Percentiles rank a stretch among this genome's conserved stretches.
Evolutionary conservation across 208 protist species (phyloP).

Genomic region (Wallacemonas rigidus): DNA sequence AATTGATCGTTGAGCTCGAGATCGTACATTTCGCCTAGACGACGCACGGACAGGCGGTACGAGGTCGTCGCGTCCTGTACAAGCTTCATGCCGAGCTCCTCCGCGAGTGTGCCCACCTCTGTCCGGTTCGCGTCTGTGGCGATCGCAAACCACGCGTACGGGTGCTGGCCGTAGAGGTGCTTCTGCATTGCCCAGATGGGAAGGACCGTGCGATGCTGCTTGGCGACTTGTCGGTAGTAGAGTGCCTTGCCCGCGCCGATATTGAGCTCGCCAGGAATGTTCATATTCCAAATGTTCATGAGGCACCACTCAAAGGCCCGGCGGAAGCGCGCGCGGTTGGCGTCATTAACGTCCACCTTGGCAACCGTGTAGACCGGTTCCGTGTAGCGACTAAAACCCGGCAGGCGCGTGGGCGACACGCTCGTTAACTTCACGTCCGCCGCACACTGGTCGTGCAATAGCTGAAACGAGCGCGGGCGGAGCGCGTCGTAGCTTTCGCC

Average conservation of each 20-base stretch:
- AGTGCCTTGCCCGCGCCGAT: slow-evolving; percentile 81
- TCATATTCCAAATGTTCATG: slow-evolving; percentile 90
- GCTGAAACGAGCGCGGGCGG: slow-evolving; percentile 76
- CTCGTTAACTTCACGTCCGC: slow-evolving; percentile 56
- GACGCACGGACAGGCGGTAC: slow-evolving; percentile 69
- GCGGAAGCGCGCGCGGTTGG: slow-evolving; percentile 79
- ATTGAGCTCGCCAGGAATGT: slow-evolving; percentile 88
- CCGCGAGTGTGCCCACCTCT: slow-evolving; percentile 58
- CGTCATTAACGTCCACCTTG: slow-evolving; percentile 57
- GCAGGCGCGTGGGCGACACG: slow-evolving; percentile 51
- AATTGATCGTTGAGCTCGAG: slow-evolving; percentile 84
- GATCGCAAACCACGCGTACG: slow-evolving; percentile 89
- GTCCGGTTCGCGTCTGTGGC: slow-evolving; percentile 65
- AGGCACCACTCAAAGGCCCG: slow-evolving; percentile 83
- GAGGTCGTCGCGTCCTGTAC: slow-evolving; percentile 74
- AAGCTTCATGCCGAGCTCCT: slow-evolving; percentile 60
- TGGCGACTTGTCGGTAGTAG: slow-evolving; percentile 82
- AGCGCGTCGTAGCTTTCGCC: slow-evolving; percentile 72
- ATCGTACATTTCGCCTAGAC: slow-evolving; percentile 65
- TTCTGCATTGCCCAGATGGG: slow-evolving; percentile 81
- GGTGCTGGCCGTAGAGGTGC: slow-evolving; percentile 81
- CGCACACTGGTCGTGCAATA: slow-evolving; percentile 77
- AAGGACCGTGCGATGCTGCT: slow-evolving; percentile 85
- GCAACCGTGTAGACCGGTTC: slow-evolving; percentile 44
- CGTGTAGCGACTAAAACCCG: slow-evolving; percentile 56